Evolutionary conservation across 257 asterid species (phyloP).

Genomic region (Solanum pinnatisectum): DNA sequence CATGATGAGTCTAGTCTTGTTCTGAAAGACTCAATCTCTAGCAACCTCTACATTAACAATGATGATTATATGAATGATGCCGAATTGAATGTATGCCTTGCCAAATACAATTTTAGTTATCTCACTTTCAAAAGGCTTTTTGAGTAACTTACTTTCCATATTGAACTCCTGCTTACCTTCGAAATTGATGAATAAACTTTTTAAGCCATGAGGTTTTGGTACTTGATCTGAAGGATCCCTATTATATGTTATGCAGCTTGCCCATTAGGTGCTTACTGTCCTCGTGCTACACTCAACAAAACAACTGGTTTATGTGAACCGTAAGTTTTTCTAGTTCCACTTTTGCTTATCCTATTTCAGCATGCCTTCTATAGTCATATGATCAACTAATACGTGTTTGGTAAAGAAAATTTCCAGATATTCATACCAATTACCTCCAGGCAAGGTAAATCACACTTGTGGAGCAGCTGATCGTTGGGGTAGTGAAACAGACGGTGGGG

Average conservation of each 20-base stretch:
- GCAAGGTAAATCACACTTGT: constrained; percentile 67
- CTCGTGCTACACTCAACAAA: constrained; percentile 50
- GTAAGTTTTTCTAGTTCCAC: constrained; percentile 49
- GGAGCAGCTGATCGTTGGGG: constrained; percentile 98
- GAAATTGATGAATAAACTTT: not conserved
- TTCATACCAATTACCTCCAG: constrained; percentile 76
- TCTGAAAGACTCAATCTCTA: not conserved
- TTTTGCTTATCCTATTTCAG: constrained; percentile 1
- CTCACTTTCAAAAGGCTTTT: not conserved
- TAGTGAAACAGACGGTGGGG: constrained; percentile 51
- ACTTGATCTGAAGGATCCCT: constrained; percentile 5
- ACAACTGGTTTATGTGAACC: constrained; percentile 78
- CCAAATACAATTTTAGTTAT: not conserved
- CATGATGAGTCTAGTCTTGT: not conserved
- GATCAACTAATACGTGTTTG: constrained; percentile 21
- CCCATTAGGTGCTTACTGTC: constrained; percentile 91
- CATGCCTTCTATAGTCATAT: constrained; percentile 4
- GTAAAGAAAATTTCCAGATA: constrained; percentile 51
- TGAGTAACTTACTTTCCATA: not conserved
- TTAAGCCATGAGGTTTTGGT: not conserved
- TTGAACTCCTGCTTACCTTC: not conserved
- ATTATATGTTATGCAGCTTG: constrained; percentile 54
- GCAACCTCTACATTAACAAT: not conserved
- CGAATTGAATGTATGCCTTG: not conserved
- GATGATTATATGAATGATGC: not conserved